These are phyloP conservation scores for Ceratobasidium sp. DNA, from an alignment of 1,284 basidiomycete species.

Conservation along the genomic window DNA sequence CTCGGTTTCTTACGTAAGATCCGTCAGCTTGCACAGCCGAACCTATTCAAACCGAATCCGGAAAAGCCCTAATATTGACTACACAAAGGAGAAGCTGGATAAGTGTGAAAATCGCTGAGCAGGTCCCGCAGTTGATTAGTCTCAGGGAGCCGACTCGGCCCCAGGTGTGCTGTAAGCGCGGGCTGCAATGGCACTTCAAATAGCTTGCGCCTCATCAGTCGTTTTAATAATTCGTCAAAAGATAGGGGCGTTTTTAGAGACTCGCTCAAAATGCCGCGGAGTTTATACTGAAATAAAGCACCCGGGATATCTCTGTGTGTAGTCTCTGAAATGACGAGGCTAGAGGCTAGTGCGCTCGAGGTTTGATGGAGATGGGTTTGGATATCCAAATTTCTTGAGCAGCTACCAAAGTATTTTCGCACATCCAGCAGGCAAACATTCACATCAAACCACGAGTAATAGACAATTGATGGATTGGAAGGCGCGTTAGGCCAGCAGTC, in stretches of 20 bases:
- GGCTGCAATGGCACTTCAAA: not conserved
- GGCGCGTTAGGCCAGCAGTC: not conserved
- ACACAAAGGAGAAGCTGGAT: not conserved
- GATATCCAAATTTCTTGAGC: not conserved
- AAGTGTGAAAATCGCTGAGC: not conserved
- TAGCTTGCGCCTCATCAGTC: too few species aligned
- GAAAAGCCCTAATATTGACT: not conserved
- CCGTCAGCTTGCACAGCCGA: not conserved
- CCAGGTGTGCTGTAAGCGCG: not conserved
- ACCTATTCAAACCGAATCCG: not conserved
- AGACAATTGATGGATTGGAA: not conserved
- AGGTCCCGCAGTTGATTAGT: not conserved
- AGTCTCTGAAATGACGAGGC: too few species aligned
- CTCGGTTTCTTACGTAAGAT: conserved; percentile 7
- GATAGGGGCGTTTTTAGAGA: too few species aligned
- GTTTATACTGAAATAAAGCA: too few species aligned
- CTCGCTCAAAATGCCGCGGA: too few species aligned
- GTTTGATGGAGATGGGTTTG: not conserved
- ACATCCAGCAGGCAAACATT: not conserved
- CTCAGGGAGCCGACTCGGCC: not conserved
- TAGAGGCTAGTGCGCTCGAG: not conserved
- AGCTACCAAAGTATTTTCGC: conserved; percentile 2
- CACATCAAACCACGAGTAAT: conserved; percentile 1
- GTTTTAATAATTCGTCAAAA: too few species aligned
- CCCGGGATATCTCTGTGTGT: too few species aligned